These are phyloP conservation scores for Gossypium stocksii DNA, from an alignment of 345 rosid species.

Conservation along the genomic window DNA sequence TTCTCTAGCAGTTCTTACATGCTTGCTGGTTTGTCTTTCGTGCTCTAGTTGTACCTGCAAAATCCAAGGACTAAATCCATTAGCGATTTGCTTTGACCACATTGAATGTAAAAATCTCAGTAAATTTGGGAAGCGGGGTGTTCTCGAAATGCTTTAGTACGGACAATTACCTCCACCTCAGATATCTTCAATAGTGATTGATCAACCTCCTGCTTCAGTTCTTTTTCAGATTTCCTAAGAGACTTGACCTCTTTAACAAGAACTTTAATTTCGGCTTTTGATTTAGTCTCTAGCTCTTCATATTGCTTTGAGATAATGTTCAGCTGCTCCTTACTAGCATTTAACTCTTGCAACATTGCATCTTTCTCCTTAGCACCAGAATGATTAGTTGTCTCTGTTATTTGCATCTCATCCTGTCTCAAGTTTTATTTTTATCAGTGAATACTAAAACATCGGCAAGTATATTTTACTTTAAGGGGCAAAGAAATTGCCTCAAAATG, in stretches of 20 bases:
- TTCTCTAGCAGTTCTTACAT: conserved; percentile 40
- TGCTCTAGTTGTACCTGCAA: conserved; percentile 62
- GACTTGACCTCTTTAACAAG: conserved; percentile 94
- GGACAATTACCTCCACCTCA: conserved; percentile 57
- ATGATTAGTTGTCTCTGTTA: conserved; percentile 30
- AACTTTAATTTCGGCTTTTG: conserved; percentile 88
- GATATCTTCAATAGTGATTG: conserved; percentile 51
- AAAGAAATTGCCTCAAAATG: background rate
- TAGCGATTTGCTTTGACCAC: background rate
- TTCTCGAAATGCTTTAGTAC: conserved; percentile 4
- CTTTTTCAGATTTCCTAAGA: conserved; percentile 63
- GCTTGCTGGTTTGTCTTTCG: conserved; percentile 47
- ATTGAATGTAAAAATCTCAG: background rate
- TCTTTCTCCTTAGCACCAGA: conserved; percentile 37
- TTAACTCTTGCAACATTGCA: conserved; percentile 51
- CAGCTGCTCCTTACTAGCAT: conserved; percentile 61
- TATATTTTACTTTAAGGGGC: background rate
- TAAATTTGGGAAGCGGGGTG: no score
- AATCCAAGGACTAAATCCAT: conserved; percentile 2
- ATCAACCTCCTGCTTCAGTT: conserved; percentile 63
- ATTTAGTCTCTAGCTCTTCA: conserved; percentile 80
- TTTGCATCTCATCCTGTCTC: conserved; percentile 54
- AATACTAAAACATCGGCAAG: background rate
- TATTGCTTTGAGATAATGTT: conserved; percentile 57
- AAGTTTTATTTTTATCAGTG: conserved; percentile 4